Base-by-base conservation (phyloP, 805 yeast species). In the Saccharomycopsis schoenii region DNA sequence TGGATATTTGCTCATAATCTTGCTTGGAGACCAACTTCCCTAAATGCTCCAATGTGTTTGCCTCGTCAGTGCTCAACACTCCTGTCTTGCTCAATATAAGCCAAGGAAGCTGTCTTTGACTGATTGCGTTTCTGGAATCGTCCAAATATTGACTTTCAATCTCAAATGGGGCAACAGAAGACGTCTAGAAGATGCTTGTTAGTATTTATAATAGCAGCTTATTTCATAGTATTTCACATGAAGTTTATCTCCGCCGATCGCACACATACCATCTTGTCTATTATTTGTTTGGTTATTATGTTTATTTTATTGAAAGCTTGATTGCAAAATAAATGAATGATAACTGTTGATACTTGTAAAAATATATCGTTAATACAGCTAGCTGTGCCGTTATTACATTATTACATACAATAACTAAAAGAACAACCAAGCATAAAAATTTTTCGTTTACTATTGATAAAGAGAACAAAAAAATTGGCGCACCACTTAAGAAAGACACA, bases 41-140 rank as follows among this genome's bases (percentile, higher is more conserved):
- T 55, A 76, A 66, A 37, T 67, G 67, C 62, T 71, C 73, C 57
- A 77, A 63, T 55, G 79, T 74, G 58, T 79, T 79, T 11, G 92
- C 93, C 70, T 89, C 94, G 63, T 82, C 83, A 58, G 79, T 80
- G 54, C 85, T 74, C 43, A 92, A 77, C 55, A 84, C 80, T 56
- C 82, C 84, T 19, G 92, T 85, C 60, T 96, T 80, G 11, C 88
- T 85, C 67, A 88, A 83, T 10, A 96, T 96, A 68, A 89, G 96
- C 97, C 97, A 92, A 39, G 96, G 96, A 60, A 91, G 82, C 39
- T 92, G 84, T 65, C 94, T 82, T 63, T 88, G 85, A 68, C 94
- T 79, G 65, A 90, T 84, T 64, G 83, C 83, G 65, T 80, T 77
- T 67, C 86, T 78, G 59, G 85, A 80, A 67, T 86, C 92, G 61